A percentile compares a stretch with the other conserved stretches of the same genome.
phyloP scores from a whole-genome alignment of 2,329 filamentous ascomycete genomes.

The Penicillium paneum region DNA sequence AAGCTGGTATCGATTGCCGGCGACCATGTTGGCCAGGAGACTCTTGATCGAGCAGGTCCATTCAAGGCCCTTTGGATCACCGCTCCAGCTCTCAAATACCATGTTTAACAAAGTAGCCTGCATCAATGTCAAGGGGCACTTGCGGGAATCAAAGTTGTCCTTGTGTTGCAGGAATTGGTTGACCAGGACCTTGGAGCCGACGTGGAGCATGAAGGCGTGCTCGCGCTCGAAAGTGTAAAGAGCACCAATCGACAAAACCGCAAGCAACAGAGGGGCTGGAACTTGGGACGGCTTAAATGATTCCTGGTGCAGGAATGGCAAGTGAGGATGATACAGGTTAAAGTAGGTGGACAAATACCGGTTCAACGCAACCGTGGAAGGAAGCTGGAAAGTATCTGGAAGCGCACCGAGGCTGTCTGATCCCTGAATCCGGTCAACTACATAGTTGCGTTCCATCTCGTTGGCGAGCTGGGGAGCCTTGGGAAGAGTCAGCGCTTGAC shows the following conservation, averaged over 20 bases:
- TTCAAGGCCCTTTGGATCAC: constrained; percentile 92
- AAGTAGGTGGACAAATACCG: constrained; percentile 95
- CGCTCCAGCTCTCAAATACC: constrained; percentile 99
- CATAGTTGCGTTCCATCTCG: constrained; percentile 80
- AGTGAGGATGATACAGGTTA: constrained; percentile 91
- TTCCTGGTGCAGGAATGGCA: constrained; percentile 90
- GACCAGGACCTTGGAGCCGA: constrained; percentile 94
- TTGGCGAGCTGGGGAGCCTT: constrained; percentile 75
- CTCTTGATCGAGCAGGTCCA: constrained; percentile 99
- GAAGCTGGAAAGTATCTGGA: constrained; percentile 84
- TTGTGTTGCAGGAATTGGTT: constrained; percentile 98
- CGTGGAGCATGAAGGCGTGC: constrained; percentile 94
- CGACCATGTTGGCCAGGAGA: constrained; percentile 96
- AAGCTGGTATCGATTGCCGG: constrained; percentile 92
- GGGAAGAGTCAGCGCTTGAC: constrained; percentile 61
- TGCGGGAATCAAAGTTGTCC: constrained; percentile 96
- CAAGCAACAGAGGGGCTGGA: constrained; percentile 78
- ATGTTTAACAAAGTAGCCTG: constrained; percentile 96
- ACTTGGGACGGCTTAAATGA: constrained; percentile 80
- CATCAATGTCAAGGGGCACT: constrained; percentile 97
- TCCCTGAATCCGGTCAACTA: constrained; percentile 80
- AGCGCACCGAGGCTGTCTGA: constrained; percentile 79
- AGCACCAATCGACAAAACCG: constrained; percentile 90
- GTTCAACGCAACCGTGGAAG: constrained; percentile 76
- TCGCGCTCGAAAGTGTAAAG: constrained; percentile 97